Base-by-base conservation (phyloP, 805 yeast genomes). In the Diddensiella santjacobensis region DNA sequence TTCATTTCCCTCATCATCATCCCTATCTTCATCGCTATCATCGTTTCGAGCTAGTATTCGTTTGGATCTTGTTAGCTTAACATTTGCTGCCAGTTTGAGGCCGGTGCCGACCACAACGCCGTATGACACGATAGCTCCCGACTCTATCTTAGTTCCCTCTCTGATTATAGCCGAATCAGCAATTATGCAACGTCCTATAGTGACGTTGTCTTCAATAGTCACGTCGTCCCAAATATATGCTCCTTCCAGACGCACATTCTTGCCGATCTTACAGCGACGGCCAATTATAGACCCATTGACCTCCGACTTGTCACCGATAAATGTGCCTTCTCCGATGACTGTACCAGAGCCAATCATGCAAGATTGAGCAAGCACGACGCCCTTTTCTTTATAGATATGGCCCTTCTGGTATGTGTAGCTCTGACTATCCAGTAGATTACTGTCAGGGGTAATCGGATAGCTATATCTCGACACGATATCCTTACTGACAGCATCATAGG, bases 401-500 rank as follows among this genome's bases (percentile, higher is more conserved):
- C 87, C 84, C 44, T 84, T 77, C 59, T 84, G 95, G 66, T 88
- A 88, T 2, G 81, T 70, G 63, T 87, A 93, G 1, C 87, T 77
- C 60, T 85, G 88, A 58, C 77, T 81, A 23, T 77, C 80, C 46
- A 82, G 67, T 56, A 86, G 69, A 64, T 91, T 90, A 47, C 89
- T 73, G 55, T 91, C 98, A 2, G 96, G 91, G 15, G 83, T 87
- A 47, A 91, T 71, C 22, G 99, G 99, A 61, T 88, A 91, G 51
- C 91, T 78, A 87, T 96, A 93, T 63, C 98, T 80, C 19, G 89
- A 88, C 46, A 93, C 71, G 36, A 90, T 79, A 64, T 93, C 98
- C 66, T 87, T 93, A 13, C 95, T 79, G 13, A 93, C 81, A 8
- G 96, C 90, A 63, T 85, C 91, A 66, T 90, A 93, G 0, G 98